Evolutionary conservation across 2,329 filamentous ascomycete genomes (phyloP), one percentile per base, ranked within the genome.

Genomic region (Stemphylium lycopersici): DNA sequence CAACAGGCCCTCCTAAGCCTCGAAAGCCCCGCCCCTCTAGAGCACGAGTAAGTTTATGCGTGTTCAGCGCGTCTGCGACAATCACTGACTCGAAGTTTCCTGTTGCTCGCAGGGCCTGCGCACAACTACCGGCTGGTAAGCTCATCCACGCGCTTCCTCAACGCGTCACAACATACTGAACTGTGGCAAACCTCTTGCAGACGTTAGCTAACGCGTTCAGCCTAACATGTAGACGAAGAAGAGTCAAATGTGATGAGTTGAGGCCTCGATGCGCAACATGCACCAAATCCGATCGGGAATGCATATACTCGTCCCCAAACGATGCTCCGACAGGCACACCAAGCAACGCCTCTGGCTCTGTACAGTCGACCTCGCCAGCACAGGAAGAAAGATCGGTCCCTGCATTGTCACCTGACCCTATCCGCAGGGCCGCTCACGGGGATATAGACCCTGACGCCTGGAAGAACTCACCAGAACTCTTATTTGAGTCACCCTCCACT

Each of bases 181-280:
- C 13, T 2, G 20, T 45, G 13, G 22, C 22, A 16, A 8, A 5
- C 31, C 8, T 22, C 20, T 15, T 15, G 5, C 15, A n/a, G 13
- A 22, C 39, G 29, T 6, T 13, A 37, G 52, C 66, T 67, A 51
- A 66, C 55, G 11, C 16, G 16, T 26, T 22, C 49, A 79, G 76
- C 58, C 66, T 78, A 39, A 79, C 77, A 12, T 81, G 79, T 61
- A 76, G 78, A 43, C 74, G 74, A 53, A 70, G 80, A 51, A 77
- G 81, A 55, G 79, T 81, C 63, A 83, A 83, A 68, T 83, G 80
- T 62, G 80, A 81, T 58, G 80, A 82, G 67, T 70, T 69, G 32
- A 77, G 75, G 56, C 79, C 78, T 12, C 65, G 72, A 29, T 81
- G 79, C 58, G 73, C 74, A 33, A 76, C 76, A 59, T 81, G 79